Conservation (phyloP, 331 rosid genomes). For the Malus hybrid region DNA sequence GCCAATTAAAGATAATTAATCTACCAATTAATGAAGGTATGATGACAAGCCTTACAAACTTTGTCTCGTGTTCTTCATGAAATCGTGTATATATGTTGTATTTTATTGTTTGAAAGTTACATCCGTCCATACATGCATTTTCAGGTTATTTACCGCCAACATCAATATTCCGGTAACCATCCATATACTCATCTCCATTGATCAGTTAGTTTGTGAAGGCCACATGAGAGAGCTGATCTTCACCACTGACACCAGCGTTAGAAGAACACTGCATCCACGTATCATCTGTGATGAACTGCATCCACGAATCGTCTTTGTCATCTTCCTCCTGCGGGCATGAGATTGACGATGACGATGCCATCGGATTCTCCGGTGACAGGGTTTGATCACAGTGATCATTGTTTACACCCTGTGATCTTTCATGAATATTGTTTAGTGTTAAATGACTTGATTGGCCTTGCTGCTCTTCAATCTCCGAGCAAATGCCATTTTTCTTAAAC, state of each 20-base stretch:
- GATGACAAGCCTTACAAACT: background rate
- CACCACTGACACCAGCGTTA: slow-evolving; percentile 31
- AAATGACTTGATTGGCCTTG: slow-evolving; percentile 52
- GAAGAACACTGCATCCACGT: slow-evolving; percentile 71
- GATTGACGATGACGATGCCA: slow-evolving; percentile 53
- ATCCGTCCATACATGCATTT: slow-evolving; percentile 9
- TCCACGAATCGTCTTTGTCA: slow-evolving; percentile 94
- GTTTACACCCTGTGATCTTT: slow-evolving; percentile 44
- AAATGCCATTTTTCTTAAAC: slow-evolving; percentile 89
- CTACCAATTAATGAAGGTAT: slow-evolving; percentile 8
- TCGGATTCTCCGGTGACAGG: slow-evolving; percentile 72
- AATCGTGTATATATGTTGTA: slow-evolving; percentile 1
- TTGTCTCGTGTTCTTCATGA: background rate
- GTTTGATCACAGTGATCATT: slow-evolving; percentile 54
- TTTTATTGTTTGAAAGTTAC: slow-evolving; percentile 23
- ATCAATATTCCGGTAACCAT: background rate
- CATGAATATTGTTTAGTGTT: slow-evolving; percentile 7
- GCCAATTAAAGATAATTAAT: slow-evolving; percentile 30
- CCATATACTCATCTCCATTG: background rate
- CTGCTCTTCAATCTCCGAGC: slow-evolving; percentile 65
- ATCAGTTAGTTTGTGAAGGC: slow-evolving; percentile 52
- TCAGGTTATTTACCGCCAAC: slow-evolving; percentile 53
- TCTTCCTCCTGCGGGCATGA: slow-evolving; percentile 61
- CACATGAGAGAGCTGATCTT: slow-evolving; percentile 47
- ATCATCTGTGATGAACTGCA: slow-evolving; percentile 94